Evolutionary conservation across 2,329 filamentous ascomycete genomes (phyloP).

Genomic region (Cryphonectria japonica): DNA sequence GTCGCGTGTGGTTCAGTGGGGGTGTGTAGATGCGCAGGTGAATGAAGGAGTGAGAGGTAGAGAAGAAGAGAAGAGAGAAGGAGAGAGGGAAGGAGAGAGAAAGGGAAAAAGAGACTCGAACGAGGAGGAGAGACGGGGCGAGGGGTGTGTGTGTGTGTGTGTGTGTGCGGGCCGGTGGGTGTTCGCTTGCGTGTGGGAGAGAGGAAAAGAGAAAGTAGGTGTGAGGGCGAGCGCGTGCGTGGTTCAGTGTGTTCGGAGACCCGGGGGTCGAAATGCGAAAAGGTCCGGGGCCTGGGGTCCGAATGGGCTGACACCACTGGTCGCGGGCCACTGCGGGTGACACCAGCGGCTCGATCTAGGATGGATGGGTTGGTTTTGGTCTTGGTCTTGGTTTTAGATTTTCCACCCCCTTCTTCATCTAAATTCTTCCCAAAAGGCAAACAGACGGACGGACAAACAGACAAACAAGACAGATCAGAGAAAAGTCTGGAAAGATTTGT

Average conservation of each 20-base stretch:
- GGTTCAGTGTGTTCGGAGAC: slow-evolving; percentile 22
- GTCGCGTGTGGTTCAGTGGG: not conserved
- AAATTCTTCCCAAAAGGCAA: too few relatives aligned
- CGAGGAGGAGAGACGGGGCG: too few relatives aligned
- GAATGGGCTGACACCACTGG: slow-evolving; percentile 19
- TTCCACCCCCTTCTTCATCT: not conserved
- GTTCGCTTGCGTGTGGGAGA: not conserved
- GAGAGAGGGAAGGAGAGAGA: too few relatives aligned
- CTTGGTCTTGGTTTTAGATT: too few relatives aligned
- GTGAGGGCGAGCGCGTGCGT: not conserved
- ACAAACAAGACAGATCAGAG: not conserved
- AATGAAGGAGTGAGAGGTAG: not conserved
- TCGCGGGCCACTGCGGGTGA: slow-evolving; percentile 14
- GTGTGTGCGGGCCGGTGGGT: not conserved
- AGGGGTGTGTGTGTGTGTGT: too few relatives aligned
- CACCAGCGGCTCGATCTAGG: not conserved
- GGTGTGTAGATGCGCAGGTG: not conserved
- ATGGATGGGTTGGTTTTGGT: not conserved
- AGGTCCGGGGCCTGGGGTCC: slow-evolving; percentile 22
- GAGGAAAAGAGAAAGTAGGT: not conserved
- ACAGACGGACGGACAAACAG: not conserved
- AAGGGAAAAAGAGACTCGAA: not conserved
- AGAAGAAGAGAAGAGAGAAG: not conserved
- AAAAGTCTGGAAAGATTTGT: not conserved
- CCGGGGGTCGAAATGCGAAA: slow-evolving; percentile 23